Evolutionary conservation across 2,329 filamentous ascomycete genomes (phyloP).

Genomic region (Erysiphe pulchra): DNA sequence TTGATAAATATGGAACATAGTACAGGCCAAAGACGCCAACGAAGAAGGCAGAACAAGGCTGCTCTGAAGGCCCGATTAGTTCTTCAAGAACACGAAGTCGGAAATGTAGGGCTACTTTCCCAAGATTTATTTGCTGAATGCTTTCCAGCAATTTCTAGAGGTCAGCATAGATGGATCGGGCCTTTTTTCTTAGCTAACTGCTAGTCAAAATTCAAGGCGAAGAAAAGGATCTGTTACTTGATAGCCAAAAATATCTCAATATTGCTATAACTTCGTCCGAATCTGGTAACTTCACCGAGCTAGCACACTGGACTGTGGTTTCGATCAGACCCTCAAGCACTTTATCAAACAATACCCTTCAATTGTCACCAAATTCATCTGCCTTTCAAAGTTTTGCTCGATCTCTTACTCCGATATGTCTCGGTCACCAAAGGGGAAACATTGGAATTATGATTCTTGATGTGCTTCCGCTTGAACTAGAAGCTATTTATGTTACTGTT

Average conservation of each 20-base stretch:
- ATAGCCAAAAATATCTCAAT: constrained; percentile 23
- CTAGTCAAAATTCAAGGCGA: constrained; percentile 3
- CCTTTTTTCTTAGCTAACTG: too few species aligned
- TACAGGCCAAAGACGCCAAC: constrained; percentile 10
- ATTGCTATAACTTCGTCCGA: constrained; percentile 53
- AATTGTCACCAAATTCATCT: constrained; percentile 46
- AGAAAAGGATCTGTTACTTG: constrained; percentile 6
- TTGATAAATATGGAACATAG: not conserved
- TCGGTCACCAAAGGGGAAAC: constrained; percentile 45
- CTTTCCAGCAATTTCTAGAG: constrained; percentile 33
- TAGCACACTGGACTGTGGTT: constrained; percentile 61
- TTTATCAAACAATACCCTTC: constrained; percentile 51
- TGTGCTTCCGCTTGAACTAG: constrained; percentile 52
- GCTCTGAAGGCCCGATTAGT: constrained; percentile 57
- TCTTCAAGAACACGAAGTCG: constrained; percentile 63
- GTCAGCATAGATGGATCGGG: constrained; percentile 13
- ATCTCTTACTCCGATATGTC: constrained; percentile 45
- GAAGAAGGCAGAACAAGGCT: constrained; percentile 41
- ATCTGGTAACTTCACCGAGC: constrained; percentile 28
- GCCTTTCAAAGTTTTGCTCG: constrained; percentile 60
- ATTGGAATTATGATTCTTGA: constrained; percentile 70
- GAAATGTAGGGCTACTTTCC: constrained; percentile 65
- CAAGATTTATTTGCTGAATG: constrained; percentile 66
- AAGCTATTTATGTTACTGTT: constrained; percentile 67
- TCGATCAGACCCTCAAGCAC: constrained; percentile 39